These are phyloP conservation scores for Flaveria bidentis DNA, from an alignment of 129 eudicot genomes.

Conservation along the genomic window DNA sequence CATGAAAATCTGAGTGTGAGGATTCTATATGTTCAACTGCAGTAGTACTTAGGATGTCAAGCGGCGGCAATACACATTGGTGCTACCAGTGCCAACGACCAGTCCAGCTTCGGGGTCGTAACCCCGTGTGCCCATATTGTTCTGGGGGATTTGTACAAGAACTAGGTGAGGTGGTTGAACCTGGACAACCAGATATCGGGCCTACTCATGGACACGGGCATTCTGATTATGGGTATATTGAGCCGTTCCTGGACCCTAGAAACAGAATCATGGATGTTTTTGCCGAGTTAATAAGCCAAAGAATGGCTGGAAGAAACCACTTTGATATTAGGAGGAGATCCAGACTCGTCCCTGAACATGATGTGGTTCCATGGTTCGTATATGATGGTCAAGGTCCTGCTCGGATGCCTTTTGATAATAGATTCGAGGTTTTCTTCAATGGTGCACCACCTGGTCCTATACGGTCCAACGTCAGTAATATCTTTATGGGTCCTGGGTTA, in stretches of 20 bases:
- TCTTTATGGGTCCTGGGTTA: constrained; percentile 65
- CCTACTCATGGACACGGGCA: constrained; percentile 38
- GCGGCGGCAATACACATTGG: constrained; percentile 81
- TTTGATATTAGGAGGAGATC: constrained; percentile 56
- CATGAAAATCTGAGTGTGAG: too few relatives aligned
- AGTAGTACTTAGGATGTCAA: constrained; percentile 40
- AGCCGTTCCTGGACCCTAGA: constrained; percentile 56
- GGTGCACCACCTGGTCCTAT: constrained; percentile 56
- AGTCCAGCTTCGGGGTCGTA: constrained; percentile 50
- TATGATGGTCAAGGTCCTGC: constrained; percentile 59
- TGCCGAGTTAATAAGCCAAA: constrained; percentile 61
- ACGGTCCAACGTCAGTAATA: constrained; percentile 48
- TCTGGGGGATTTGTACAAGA: constrained; percentile 86
- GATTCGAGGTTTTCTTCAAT: constrained; percentile 60
- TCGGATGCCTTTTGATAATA: constrained; percentile 47
- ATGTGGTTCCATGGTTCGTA: constrained; percentile 62
- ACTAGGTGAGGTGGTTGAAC: constrained; percentile 51
- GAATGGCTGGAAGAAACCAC: constrained; percentile 65
- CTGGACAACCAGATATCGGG: constrained; percentile 38
- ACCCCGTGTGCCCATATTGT: constrained; percentile 65
- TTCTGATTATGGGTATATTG: constrained; percentile 52
- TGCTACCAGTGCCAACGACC: constrained; percentile 76
- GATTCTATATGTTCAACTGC: too few relatives aligned
- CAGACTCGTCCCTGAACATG: constrained; percentile 46
- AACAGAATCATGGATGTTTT: constrained; percentile 63